Evolutionary conservation across 192 early-diverging fungal species (phyloP).

Genomic region (Coemansia reversa): DNA sequence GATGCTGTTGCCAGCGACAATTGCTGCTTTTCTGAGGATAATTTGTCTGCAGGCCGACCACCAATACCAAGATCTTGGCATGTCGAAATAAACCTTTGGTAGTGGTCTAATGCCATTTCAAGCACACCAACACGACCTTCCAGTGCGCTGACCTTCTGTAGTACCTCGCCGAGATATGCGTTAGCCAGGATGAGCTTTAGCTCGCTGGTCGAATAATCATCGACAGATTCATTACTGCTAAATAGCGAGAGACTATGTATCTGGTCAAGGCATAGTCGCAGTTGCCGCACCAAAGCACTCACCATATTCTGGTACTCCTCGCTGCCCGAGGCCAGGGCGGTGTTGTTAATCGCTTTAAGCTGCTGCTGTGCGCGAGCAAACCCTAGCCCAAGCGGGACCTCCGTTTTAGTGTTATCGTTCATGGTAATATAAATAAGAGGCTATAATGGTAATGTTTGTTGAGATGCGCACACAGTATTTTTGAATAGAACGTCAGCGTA

Average conservation of each 20-base stretch:
- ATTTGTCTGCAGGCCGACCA: conserved; percentile 34
- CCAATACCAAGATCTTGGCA: conserved; percentile 26
- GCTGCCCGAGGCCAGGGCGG: conserved; percentile 29
- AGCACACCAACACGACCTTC: conserved; percentile 15
- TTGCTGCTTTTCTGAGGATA: background rate
- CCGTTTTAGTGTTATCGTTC: conserved; percentile 1
- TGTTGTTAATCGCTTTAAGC: conserved; percentile 25
- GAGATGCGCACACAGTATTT: background rate
- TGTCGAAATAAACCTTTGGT: conserved; percentile 26
- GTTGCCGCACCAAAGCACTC: conserved; percentile 14
- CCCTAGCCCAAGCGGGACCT: conserved; percentile 28
- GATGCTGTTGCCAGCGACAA: background rate
- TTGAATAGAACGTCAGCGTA: background rate
- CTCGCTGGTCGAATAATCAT: conserved; percentile 84
- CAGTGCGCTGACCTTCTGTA: conserved; percentile 26
- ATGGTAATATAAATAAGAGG: background rate
- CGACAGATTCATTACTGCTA: conserved; percentile 81
- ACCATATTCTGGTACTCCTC: conserved; percentile 41
- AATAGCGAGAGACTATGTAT: conserved; percentile 66
- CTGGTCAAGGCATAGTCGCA: conserved; percentile 26
- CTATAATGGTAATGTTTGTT: background rate
- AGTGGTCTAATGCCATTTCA: conserved; percentile 16
- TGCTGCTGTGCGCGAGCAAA: conserved; percentile 45
- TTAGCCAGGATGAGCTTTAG: conserved; percentile 56
- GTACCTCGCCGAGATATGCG: conserved; percentile 42